Base-by-base conservation (phyloP, 106 monocot genomes). In the Triglochin maritima region DNA sequence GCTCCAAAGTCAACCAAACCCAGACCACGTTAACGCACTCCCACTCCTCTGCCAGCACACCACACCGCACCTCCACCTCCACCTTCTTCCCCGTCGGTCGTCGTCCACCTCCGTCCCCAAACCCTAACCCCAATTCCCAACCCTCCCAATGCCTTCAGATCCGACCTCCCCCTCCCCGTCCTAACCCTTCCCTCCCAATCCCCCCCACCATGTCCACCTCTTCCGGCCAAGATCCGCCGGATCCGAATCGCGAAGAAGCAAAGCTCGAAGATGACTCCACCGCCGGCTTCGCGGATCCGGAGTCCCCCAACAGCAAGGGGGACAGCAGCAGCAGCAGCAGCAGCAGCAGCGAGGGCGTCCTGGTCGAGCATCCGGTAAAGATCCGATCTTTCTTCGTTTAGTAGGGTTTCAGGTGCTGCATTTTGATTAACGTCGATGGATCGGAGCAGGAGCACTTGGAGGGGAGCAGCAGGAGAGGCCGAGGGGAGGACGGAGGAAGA, bases 291-390 rank as follows among this genome's bases (percentile, higher is more conserved):
- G 64, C 56, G 4, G 65, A 70, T 59, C 76, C 76, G 3, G 70
- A 77, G 55, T 77, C 76, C 7, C 76, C 76, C 2, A 70, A 63
- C 46, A 56, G 76, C 45, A 63, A 57, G n/a, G 17, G 62, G 41
- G 69, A 56, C 53, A 69, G 69, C 14, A 54, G 60, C 14, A 56
- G 64, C 53, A 69, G 69, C 14, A 54, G 60, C 14, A 56, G 64
- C 29, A 76, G 73, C 16, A 83, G 82, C 66, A 95, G 95, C 78
- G 95, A 95, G 52, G 95, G 90, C 46, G 95, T 95, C 17, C 95
- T 95, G 8, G 95, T 95, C 7, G 95, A 95, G 72, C 80, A 83
- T 59, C 94, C 94, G 15, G 57, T 63, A 48, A 71, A 73, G 9
- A 49, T 53, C 49, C n/a, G 46, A 53, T 57, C 43, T 0, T 29